Percentiles rank a stretch among this genome's conserved stretches.
These are phyloP conservation scores for Inga oerstediana DNA, from an alignment of 306 rosid genomes.

Conservation along the genomic window DNA sequence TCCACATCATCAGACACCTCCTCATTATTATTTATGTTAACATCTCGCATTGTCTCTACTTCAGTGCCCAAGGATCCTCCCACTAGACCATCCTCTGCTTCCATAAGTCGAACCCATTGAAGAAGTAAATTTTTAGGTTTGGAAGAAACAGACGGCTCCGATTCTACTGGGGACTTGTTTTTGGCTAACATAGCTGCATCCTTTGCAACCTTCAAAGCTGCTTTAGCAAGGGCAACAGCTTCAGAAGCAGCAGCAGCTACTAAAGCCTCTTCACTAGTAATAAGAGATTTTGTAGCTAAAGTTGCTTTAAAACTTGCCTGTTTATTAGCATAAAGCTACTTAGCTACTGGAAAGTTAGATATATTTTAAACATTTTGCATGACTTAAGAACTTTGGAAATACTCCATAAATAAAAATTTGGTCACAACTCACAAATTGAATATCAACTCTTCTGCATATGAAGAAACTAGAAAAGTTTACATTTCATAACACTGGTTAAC, in stretches of 20 bases:
- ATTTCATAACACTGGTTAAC: background rate
- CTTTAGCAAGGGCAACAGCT: too few species aligned
- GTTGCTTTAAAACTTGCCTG: too few species aligned
- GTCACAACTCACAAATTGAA: constrained; percentile 7
- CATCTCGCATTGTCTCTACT: constrained; percentile 42
- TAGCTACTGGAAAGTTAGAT: too few species aligned
- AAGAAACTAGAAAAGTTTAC: constrained; percentile 22
- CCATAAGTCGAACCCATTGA: constrained; percentile 61
- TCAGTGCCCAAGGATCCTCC: constrained; percentile 48
- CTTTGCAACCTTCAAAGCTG: too few species aligned
- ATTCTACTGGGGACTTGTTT: background rate
- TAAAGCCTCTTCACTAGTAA: too few species aligned
- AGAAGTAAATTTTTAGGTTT: constrained; percentile 49
- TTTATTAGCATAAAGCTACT: too few species aligned
- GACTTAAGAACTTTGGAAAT: constrained; percentile 7
- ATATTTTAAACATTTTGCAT: too few species aligned
- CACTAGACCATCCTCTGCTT: constrained; percentile 47
- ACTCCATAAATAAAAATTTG: constrained; percentile 16
- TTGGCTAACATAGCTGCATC: too few species aligned
- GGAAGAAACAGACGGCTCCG: constrained; percentile 41
- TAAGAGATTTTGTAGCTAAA: too few species aligned
- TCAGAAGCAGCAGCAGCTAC: too few species aligned
- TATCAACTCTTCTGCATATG: constrained; percentile 1
- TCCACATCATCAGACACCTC: constrained; percentile 57
- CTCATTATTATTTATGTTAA: constrained; percentile 26